Evolutionary conservation across 1,284 basidiomycete species (phyloP), one percentile per base, ranked within the genome.

Genomic region (Irpex sp.): DNA sequence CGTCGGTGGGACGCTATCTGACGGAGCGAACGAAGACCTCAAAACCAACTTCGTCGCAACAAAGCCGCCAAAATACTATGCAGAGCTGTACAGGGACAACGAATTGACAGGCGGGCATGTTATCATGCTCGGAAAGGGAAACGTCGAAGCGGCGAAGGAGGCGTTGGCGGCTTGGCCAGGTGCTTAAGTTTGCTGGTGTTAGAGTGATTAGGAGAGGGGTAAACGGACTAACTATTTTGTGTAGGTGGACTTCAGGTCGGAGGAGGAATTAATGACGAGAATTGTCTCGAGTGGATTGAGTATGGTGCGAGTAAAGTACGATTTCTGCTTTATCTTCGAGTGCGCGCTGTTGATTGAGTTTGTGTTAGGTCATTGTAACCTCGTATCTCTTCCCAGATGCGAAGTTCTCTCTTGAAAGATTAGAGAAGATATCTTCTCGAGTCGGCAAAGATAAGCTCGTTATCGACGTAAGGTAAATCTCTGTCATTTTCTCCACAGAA

Each of bases 21-120:
- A 93, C 39, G 39, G 39, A 58, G 72, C 77, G 17, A 84, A 89
- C 6, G 78, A 82, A 17, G 78, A 78, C 43, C 84, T 98, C 64
- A 86, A 85, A 72, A 98, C 95, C 21, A 99, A 99, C 77, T 99
- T 97, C 74, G 87, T 97, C 51, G 89, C 97, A 63, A 92, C 94
- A 64, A 86, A 95, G 70, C 87, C 92, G 5, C 85, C 97, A 21
- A 82, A 81, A 1, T 85, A 93, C 69, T 99, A 92, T 74, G 93
- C 95, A 2, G 77, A 81, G 36, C 79, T 98, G 49, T 99, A 99
- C 74, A 82, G 78, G 65, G 68, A 81, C 26, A 77, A 95, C 69
- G 75, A 79, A 21, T 83, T 99, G 1, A 79, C 78, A 47, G 97
- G 97, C 0, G 96, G 94, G 0, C 97, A 99, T 81, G 88, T 99